Evolutionary conservation across 2,329 filamentous ascomycete genomes (phyloP).

Genomic region (Tothia fuscella): DNA sequence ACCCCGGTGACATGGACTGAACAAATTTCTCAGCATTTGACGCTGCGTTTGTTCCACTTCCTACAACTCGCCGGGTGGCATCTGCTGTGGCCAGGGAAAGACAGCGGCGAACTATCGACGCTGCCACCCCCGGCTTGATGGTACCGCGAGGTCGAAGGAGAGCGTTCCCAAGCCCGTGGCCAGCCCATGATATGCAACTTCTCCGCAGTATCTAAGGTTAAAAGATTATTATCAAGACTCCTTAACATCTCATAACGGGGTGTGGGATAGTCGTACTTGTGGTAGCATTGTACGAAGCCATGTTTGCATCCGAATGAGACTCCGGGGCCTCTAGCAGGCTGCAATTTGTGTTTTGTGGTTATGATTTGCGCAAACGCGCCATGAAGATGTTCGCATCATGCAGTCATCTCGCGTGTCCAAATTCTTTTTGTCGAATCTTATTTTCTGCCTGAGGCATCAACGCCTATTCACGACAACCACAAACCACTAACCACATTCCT

Average conservation of each 20-base stretch:
- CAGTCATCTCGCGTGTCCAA: too few relatives aligned
- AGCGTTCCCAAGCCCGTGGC: not conserved
- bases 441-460: too few relatives aligned
- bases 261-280: not conserved
- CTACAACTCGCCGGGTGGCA: not conserved
- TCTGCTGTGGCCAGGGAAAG: not conserved
- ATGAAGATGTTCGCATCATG: too few relatives aligned
- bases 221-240: not conserved
- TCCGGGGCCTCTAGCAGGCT: too few relatives aligned
- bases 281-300: conserved; percentile 7
- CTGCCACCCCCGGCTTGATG: not conserved
- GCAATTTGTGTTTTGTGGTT: too few relatives aligned
- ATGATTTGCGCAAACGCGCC: too few relatives aligned
- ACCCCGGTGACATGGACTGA: not conserved
- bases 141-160: not conserved
- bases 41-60: not conserved
- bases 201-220: not conserved
- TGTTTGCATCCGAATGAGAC: conserved; percentile 10
- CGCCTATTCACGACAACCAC: too few relatives aligned
- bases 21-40: not conserved
- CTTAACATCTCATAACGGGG: too few relatives aligned
- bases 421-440: too few relatives aligned
- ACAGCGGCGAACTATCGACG: not conserved
- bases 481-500: too few relatives aligned
- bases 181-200: conserved; percentile 3